phyloP scores from a whole-genome alignment of 2,329 filamentous ascomycete genomes.

The Cryphonectria radicalis region DNA sequence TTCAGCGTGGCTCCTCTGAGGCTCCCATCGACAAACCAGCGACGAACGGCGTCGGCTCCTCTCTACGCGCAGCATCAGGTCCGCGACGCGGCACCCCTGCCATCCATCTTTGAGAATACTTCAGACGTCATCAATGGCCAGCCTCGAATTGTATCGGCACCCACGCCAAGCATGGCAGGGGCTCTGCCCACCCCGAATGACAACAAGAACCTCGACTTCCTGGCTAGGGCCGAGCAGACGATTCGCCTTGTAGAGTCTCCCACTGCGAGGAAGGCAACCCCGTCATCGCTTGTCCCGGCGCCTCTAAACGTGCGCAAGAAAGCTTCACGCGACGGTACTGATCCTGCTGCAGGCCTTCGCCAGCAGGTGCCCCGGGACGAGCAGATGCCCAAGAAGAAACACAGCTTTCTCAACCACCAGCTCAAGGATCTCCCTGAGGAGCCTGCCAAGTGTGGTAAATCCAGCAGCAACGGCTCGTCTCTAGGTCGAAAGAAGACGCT shows the following conservation, averaged over 20 bases:
- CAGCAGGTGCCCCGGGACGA: constrained; percentile 24
- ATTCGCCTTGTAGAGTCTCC: constrained; percentile 61
- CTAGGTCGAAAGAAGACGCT: constrained; percentile 46
- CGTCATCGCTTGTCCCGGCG: constrained; percentile 41
- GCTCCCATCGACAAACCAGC: constrained; percentile 38
- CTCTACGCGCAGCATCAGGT: constrained; percentile 45
- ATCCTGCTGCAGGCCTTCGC: not conserved
- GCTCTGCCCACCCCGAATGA: constrained; percentile 35
- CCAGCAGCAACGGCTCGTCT: constrained; percentile 31
- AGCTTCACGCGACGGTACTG: constrained; percentile 19
- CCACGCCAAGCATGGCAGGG: constrained; percentile 36
- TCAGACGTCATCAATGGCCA: constrained; percentile 39
- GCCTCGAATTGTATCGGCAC: constrained; percentile 52
- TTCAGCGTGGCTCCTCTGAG: constrained; percentile 24
- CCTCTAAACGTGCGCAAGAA: constrained; percentile 51
- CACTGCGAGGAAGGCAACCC: constrained; percentile 39
- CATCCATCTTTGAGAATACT: constrained; percentile 54
- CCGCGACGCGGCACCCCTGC: constrained; percentile 46
- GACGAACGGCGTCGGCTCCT: constrained; percentile 57
- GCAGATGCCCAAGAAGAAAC: constrained; percentile 36
- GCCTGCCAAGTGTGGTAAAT: constrained; percentile 24
- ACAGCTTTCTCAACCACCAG: constrained; percentile 25
- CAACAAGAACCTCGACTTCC: constrained; percentile 48
- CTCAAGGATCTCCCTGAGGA: constrained; percentile 32
- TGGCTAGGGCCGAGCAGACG: constrained; percentile 51